These are phyloP conservation scores for Trichaptum fuscoviolaceum DNA, from an alignment of 768 basidiomycete genomes.

Conservation along the genomic window DNA sequence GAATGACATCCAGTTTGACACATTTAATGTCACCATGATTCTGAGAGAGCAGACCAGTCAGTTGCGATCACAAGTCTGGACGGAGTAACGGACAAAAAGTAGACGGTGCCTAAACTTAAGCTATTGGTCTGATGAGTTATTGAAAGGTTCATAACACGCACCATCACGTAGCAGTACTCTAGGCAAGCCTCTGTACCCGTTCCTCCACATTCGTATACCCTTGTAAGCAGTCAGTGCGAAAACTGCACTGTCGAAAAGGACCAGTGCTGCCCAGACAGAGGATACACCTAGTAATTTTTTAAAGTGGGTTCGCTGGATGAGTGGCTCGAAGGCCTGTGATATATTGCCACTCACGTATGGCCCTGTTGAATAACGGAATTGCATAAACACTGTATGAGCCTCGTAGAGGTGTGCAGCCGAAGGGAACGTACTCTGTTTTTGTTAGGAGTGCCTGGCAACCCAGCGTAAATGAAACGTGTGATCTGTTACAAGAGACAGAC, in stretches of 20 bases:
- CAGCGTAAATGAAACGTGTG: background rate
- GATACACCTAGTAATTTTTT: background rate
- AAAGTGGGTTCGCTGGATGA: background rate
- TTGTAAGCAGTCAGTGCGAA: background rate
- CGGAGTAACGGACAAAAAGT: background rate
- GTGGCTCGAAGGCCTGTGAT: background rate
- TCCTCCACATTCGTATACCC: background rate
- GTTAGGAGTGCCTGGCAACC: background rate
- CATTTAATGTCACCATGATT: background rate
- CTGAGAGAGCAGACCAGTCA: background rate
- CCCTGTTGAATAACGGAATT: background rate
- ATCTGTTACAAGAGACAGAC: background rate
- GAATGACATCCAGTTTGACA: background rate
- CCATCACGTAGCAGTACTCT: background rate
- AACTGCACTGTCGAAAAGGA: background rate
- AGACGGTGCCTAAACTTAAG: background rate
- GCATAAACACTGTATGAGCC: no score
- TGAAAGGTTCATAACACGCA: background rate
- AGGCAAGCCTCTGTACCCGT: background rate
- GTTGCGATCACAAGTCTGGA: background rate
- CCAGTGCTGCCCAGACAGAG: background rate
- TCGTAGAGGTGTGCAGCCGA: background rate
- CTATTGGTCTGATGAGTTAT: background rate
- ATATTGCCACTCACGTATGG: background rate
- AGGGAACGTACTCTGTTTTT: background rate